These are phyloP conservation scores for Piper betle DNA, from an alignment of 164 flowering plant species.

Conservation along the genomic window DNA sequence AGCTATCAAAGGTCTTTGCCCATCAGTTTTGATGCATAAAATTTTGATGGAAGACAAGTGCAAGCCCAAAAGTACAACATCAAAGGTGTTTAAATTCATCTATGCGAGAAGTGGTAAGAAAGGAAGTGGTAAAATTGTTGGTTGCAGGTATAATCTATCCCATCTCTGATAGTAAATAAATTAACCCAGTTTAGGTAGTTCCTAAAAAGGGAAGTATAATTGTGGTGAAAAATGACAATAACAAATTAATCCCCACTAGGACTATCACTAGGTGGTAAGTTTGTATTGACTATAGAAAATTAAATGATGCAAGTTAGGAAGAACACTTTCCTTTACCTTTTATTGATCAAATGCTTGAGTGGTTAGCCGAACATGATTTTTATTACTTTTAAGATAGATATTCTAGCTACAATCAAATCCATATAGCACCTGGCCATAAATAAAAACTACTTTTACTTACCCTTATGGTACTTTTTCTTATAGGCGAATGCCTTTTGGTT, in stretches of 20 bases:
- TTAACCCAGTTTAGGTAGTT: not conserved
- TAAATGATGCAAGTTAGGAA: not conserved
- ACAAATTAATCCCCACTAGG: not conserved
- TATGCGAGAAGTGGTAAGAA: not conserved
- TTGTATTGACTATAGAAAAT: not conserved
- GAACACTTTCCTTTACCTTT: conserved; percentile 2
- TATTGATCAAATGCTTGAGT: conserved; percentile 5
- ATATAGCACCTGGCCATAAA: not conserved
- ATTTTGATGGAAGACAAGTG: not conserved
- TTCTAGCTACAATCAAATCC: conserved; percentile 1
- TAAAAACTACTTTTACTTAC: conserved; percentile 1
- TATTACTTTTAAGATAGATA: conserved; percentile 6
- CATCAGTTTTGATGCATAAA: not conserved
- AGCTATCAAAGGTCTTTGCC: not conserved
- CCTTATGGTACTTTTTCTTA: not conserved
- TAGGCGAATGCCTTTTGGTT: not conserved
- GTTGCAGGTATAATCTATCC: not conserved
- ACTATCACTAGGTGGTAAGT: not conserved
- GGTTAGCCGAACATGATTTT: not conserved
- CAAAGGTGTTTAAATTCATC: not conserved
- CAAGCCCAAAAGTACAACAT: not conserved
- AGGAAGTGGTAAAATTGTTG: not conserved
- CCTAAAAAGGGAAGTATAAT: not conserved
- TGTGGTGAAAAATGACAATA: not conserved
- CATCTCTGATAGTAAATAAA: not conserved